These are phyloP conservation scores for Aspergillus pseudotamarii DNA, from an alignment of 2,329 filamentous ascomycete genomes.

Conservation along the genomic window DNA sequence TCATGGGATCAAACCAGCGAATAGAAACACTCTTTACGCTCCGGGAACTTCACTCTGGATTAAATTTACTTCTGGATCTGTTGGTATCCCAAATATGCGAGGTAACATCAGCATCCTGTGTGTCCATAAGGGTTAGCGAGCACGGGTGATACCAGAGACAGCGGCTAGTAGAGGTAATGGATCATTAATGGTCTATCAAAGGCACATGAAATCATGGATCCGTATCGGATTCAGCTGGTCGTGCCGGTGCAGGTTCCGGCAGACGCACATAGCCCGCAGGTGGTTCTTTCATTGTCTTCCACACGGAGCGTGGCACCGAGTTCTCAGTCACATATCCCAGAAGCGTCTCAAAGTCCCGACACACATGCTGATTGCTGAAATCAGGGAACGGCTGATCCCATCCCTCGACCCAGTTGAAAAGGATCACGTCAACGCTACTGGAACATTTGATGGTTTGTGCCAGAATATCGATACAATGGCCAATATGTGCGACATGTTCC, in stretches of 20 bases:
- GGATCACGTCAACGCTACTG: background rate
- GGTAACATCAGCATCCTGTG: too few relatives aligned
- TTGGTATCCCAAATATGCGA: too few relatives aligned
- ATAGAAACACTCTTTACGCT: too few relatives aligned
- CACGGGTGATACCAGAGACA: too few relatives aligned
- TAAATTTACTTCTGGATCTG: too few relatives aligned
- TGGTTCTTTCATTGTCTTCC: slow-evolving; percentile 3
- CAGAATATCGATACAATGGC: slow-evolving; percentile 8
- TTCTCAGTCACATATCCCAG: slow-evolving; percentile 7
- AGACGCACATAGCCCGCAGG: background rate
- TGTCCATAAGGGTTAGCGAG: too few relatives aligned
- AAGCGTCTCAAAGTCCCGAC: slow-evolving; percentile 10
- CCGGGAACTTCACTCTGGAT: too few relatives aligned
- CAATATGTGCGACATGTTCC: background rate
- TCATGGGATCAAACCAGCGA: too few relatives aligned
- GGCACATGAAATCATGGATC: background rate
- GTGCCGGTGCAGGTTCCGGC: slow-evolving; percentile 2
- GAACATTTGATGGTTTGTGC: slow-evolving; percentile 4
- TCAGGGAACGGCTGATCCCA: slow-evolving; percentile 5
- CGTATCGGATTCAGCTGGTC: background rate
- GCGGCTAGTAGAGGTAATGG: too few relatives aligned
- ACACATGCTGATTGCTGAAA: slow-evolving; percentile 5
- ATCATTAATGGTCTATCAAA: too few relatives aligned
- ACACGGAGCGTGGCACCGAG: background rate
- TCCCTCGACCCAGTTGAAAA: slow-evolving; percentile 8